Evolutionary conservation across 75 land plant genomes (phyloP).

Genomic region (Cunninghamia lanceolata): DNA sequence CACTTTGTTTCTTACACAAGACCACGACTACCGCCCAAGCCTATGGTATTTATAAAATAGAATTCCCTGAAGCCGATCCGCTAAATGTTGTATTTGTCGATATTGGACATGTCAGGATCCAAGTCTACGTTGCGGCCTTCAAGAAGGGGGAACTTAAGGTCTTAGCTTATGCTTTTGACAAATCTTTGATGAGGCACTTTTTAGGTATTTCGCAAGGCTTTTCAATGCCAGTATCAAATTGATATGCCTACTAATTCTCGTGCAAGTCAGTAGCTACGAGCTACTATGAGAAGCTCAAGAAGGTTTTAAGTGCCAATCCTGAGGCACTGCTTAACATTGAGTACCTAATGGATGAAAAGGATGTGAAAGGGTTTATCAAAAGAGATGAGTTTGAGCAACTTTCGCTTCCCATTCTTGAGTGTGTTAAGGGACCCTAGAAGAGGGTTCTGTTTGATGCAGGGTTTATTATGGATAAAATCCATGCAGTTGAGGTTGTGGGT

Average conservation of each 20-base stretch:
- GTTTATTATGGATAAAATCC: conserved; percentile 48
- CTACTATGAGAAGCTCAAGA: conserved; percentile 65
- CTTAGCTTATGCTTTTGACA: conserved; percentile 38
- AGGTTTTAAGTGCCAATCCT: conserved; percentile 54
- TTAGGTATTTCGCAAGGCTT: conserved; percentile 31
- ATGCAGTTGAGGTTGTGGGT: too few relatives aligned
- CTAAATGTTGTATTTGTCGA: conserved; percentile 55
- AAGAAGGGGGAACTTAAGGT: conserved; percentile 56
- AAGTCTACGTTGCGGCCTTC: conserved; percentile 50
- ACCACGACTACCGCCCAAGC: conserved; percentile 55
- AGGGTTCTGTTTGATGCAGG: conserved; percentile 66
- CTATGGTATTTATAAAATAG: conserved; percentile 63
- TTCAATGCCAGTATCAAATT: conserved; percentile 49
- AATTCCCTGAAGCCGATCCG: conserved; percentile 54
- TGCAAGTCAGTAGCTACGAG: conserved; percentile 33
- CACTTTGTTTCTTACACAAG: conserved; percentile 45
- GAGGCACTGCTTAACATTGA: conserved; percentile 53
- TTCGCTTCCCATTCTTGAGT: conserved; percentile 59
- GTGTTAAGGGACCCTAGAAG: conserved; percentile 66
- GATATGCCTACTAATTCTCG: conserved; percentile 39
- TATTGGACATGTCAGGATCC: conserved; percentile 60
- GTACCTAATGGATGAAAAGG: conserved; percentile 64
- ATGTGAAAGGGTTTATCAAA: conserved; percentile 58
- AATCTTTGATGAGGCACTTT: conserved; percentile 53
- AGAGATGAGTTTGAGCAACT: conserved; percentile 83